Conservation (phyloP, 768 basidiomycete genomes). For the Lanmaoa rubissima region DNA sequence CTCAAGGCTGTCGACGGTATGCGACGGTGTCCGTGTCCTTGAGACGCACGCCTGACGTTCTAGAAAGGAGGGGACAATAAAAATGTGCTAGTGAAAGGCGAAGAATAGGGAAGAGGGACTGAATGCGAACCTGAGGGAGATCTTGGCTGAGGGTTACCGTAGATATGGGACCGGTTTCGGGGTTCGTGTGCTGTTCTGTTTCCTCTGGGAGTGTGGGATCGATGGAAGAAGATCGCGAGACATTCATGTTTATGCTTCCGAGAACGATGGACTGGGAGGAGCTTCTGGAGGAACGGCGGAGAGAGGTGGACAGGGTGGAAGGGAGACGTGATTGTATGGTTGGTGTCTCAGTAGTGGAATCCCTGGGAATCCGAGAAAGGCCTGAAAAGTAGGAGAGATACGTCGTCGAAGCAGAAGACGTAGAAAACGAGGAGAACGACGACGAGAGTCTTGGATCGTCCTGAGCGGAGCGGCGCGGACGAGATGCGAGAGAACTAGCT, state of each 20-base stretch:
- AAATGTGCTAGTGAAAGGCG: neutral
- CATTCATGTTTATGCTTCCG: constrained; percentile 25
- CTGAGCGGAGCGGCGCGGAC: constrained; percentile 20
- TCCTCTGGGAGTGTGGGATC: constrained; percentile 16
- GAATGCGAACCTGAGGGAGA: constrained; percentile 27
- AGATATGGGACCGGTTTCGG: constrained; percentile 4
- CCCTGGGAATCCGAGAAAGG: constrained; percentile 7
- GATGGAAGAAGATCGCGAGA: constrained; percentile 21
- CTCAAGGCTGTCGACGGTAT: constrained; percentile 23
- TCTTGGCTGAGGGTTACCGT: constrained; percentile 29
- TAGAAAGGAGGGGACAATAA: neutral
- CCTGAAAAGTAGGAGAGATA: constrained; percentile 15
- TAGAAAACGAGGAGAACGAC: constrained; percentile 18
- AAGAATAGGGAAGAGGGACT: neutral
- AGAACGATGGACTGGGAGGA: constrained; percentile 27
- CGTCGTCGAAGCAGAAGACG: constrained; percentile 23
- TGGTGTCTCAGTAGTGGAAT: constrained; percentile 17
- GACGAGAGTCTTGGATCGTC: constrained; percentile 11
- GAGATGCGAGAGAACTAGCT: constrained; percentile 22
- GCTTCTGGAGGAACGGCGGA: constrained; percentile 22
- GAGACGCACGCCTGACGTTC: constrained; percentile 22
- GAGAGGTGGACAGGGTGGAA: constrained; percentile 17
- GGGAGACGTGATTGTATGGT: constrained; percentile 14
- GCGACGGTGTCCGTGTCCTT: constrained; percentile 19
- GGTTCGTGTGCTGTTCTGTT: constrained; percentile 6